A percentile compares a stretch with the other conserved stretches of the same genome.
phyloP scores from a whole-genome alignment of 2,329 filamentous ascomycete species.

The Knoxdaviesia capensis region DNA sequence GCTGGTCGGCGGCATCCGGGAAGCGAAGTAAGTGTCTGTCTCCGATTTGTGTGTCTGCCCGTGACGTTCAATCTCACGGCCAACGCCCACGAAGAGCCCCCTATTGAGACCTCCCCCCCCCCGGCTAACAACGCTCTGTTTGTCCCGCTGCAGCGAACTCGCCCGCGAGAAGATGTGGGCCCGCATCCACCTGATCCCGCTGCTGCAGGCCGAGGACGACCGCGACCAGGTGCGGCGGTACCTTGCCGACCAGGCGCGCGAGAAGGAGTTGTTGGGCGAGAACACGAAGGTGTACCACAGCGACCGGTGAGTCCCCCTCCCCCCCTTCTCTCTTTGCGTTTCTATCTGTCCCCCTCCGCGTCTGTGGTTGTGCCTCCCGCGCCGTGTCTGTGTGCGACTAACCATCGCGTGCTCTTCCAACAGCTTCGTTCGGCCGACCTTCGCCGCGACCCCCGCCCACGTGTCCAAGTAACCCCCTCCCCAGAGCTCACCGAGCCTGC shows the following conservation, averaged over 20 bases:
- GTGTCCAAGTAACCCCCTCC: conserved; percentile 29
- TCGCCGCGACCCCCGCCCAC: conserved; percentile 47
- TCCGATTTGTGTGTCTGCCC: neutral
- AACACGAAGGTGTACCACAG: conserved; percentile 74
- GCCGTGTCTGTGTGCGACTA: neutral
- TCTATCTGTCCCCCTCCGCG: no score
- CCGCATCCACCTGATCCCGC: conserved; percentile 80
- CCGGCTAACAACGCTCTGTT: conserved; percentile 2
- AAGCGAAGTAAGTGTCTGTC: conserved; percentile 56
- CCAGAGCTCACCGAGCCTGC: no score
- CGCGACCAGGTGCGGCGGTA: conserved; percentile 79
- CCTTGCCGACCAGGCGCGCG: conserved; percentile 69
- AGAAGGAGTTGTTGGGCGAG: conserved; percentile 75
- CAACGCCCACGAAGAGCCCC: neutral
- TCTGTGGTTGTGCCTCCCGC: no score
- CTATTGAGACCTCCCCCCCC: neutral
- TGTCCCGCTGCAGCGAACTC: conserved; percentile 47
- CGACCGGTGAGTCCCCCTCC: conserved; percentile 46
- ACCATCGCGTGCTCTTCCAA: neutral
- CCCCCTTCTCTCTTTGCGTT: neutral
- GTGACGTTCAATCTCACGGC: neutral
- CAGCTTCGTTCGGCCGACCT: conserved; percentile 69
- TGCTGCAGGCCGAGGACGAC: conserved; percentile 92
- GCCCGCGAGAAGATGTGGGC: conserved; percentile 97
- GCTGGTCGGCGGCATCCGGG: conserved; percentile 61